These are phyloP conservation scores for Orbilia javanica DNA, from an alignment of 2,329 filamentous ascomycete genomes.

Conservation along the genomic window DNA sequence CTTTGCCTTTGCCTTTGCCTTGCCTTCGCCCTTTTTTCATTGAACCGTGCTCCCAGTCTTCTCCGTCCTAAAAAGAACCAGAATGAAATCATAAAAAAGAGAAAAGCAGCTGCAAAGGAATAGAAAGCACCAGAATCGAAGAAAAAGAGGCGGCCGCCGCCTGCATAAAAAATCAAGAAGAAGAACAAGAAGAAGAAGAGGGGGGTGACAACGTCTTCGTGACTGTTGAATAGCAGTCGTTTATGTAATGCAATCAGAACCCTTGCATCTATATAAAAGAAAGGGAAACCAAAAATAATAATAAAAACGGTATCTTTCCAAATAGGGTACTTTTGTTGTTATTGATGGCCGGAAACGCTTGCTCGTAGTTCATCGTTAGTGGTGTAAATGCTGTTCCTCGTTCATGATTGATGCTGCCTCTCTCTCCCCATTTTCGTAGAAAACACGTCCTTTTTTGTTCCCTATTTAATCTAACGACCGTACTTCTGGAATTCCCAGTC, in stretches of 20 bases:
- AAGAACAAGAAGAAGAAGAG: too few species aligned
- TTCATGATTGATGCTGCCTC: slow-evolving; percentile 13
- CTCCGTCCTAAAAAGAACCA: slow-evolving; percentile 12
- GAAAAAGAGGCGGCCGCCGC: background rate
- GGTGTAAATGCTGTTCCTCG: slow-evolving; percentile 9
- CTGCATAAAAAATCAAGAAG: background rate
- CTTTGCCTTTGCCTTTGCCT: background rate
- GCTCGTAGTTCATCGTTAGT: slow-evolving; percentile 9
- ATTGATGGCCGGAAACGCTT: slow-evolving; percentile 14
- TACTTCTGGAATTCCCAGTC: slow-evolving; percentile 99
- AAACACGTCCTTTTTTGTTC: slow-evolving; percentile 18
- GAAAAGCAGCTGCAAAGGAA: slow-evolving; percentile 1
- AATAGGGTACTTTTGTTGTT: slow-evolving; percentile 10
- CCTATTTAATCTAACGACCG: slow-evolving; percentile 72
- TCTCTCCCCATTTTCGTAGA: background rate
- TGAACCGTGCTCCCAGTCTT: slow-evolving; percentile 20
- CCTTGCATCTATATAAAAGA: slow-evolving; percentile 8
- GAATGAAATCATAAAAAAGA: background rate
- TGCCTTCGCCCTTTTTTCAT: background rate
- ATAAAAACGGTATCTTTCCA: slow-evolving; percentile 18
- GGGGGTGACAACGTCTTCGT: background rate
- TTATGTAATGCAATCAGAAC: slow-evolving; percentile 6
- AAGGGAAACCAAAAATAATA: background rate
- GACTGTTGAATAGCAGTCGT: background rate
- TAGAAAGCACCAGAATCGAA: slow-evolving; percentile 10